These are phyloP conservation scores for Podaxis sp. DNA, from an alignment of 768 basidiomycete genomes.

Conservation along the genomic window DNA sequence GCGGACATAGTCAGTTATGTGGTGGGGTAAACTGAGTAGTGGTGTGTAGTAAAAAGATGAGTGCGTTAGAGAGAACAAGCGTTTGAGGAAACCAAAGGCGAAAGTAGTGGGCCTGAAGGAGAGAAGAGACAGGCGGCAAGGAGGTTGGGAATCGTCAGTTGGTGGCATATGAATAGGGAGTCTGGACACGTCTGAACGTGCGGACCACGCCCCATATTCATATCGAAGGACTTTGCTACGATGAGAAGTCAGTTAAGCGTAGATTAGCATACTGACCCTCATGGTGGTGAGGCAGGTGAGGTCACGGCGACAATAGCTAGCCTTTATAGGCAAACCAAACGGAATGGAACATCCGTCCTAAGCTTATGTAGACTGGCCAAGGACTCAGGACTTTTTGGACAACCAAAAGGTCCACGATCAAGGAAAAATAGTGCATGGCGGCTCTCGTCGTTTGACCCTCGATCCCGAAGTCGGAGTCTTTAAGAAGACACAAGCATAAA, in stretches of 20 bases:
- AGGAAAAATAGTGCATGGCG: neutral
- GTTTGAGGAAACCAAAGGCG: neutral
- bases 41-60: neutral
- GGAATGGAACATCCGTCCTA: neutral
- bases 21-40: too few species aligned
- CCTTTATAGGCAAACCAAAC: neutral
- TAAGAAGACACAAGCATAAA: neutral
- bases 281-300: neutral
- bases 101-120: neutral
- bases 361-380: neutral
- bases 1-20: neutral
- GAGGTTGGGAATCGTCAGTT: neutral
- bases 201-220: constrained; percentile 2
- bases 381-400: too few species aligned
- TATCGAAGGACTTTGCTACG: neutral
- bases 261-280: neutral
- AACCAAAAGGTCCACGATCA: too few species aligned
- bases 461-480: neutral
- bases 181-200: neutral
- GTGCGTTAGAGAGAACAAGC: neutral
- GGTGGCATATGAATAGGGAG: neutral
- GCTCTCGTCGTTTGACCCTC: neutral
- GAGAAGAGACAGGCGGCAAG: neutral
- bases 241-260: neutral
- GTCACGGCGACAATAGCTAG: neutral